Conservation (phyloP, 139 green algal species). For the Chlamydomonas eustigma region DNA sequence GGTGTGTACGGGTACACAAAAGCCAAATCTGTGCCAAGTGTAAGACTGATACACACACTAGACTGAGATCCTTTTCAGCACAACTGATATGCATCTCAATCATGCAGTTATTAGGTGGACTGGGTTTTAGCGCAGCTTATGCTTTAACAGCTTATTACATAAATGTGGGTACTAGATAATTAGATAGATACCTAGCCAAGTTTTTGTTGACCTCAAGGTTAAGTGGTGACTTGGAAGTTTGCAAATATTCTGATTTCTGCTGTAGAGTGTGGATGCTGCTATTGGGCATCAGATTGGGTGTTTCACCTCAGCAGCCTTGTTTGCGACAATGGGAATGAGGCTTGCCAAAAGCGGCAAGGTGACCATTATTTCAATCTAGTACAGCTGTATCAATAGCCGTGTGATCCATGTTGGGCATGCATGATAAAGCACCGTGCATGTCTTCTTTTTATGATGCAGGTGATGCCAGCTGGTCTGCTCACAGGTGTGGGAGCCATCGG, state of each 20-base stretch:
- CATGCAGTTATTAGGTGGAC: background rate
- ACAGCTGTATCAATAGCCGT: too few relatives aligned
- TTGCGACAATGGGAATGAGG: background rate
- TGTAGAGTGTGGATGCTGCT: slow-evolving; percentile 6
- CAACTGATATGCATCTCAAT: background rate
- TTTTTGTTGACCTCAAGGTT: background rate
- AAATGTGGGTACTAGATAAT: background rate
- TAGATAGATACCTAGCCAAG: background rate
- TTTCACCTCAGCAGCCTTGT: background rate
- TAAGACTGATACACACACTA: background rate
- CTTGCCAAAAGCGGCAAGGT: slow-evolving; percentile 5
- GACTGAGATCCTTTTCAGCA: background rate
- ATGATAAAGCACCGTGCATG: too few relatives aligned
- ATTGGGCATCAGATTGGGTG: slow-evolving; percentile 10
- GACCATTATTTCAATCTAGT: too few relatives aligned
- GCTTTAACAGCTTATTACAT: background rate
- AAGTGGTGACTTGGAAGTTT: background rate
- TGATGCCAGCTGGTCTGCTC: slow-evolving; percentile 7
- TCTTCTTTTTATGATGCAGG: background rate
- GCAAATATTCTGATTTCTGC: background rate
- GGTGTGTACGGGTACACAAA: background rate
- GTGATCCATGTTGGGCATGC: too few relatives aligned
- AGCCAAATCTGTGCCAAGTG: background rate
- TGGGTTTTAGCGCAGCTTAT: background rate
- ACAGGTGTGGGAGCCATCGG: background rate